Evolutionary conservation across 108 stramenopile genomes (phyloP).

Genomic region (Seminavis robusta): DNA sequence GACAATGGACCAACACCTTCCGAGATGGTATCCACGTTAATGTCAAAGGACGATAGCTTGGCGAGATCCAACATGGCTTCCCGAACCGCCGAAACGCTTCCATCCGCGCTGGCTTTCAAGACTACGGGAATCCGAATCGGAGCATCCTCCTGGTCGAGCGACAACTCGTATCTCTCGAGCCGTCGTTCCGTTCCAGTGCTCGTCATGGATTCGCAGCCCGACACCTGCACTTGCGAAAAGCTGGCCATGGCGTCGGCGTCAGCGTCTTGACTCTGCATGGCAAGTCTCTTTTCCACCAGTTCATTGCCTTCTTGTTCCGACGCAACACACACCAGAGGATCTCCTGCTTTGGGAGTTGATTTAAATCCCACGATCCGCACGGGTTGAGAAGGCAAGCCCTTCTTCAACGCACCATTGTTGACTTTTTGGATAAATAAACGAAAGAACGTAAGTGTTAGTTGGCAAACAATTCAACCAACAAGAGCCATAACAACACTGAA

Average conservation of each 20-base stretch:
- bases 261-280: neutral
- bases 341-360: constrained; percentile 77
- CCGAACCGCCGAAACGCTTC: constrained; percentile 69
- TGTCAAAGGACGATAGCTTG: constrained; percentile 50
- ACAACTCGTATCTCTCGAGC: constrained; percentile 20
- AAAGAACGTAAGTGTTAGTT: neutral
- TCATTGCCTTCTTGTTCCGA: constrained; percentile 72
- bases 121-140: constrained; percentile 75
- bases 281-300: constrained; percentile 42
- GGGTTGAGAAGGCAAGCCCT: constrained; percentile 74
- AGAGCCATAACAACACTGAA: neutral
- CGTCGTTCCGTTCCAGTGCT: neutral
- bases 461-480: neutral
- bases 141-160: constrained; percentile 31
- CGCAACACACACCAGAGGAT: constrained; percentile 65
- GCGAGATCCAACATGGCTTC: constrained; percentile 64
- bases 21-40: constrained; percentile 69
- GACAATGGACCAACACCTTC: constrained; percentile 69
- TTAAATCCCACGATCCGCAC: constrained; percentile 83
- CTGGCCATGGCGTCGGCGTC: neutral
- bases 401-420: constrained; percentile 47
- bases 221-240: constrained; percentile 36
- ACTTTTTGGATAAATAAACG: constrained; percentile 23
- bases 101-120: constrained; percentile 82
- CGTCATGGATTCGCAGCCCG: constrained; percentile 19